phyloP scores from a whole-genome alignment of 805 yeast genomes.

The Ogataea ganodermae region DNA sequence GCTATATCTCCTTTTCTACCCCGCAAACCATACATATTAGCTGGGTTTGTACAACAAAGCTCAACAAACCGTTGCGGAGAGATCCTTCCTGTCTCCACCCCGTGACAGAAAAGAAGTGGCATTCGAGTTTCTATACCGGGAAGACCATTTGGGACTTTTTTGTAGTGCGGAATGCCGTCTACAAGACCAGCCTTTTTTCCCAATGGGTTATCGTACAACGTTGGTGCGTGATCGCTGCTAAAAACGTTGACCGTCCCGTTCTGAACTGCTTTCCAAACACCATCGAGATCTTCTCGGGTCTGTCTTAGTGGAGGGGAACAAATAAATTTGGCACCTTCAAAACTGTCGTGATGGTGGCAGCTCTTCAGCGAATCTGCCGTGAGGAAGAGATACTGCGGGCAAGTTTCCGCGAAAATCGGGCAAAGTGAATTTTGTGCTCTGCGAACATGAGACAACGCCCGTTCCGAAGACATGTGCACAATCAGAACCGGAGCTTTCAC shows the following conservation, averaged over 20 bases:
- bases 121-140: constrained; percentile 52
- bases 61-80: constrained; percentile 46
- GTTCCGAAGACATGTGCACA: constrained; percentile 50
- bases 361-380: constrained; percentile 40
- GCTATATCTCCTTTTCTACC: constrained; percentile 44
- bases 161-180: constrained; percentile 43
- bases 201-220: constrained; percentile 40
- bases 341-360: constrained; percentile 35
- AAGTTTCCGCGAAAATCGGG: constrained; percentile 52
- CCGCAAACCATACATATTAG: constrained; percentile 46
- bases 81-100: constrained; percentile 44
- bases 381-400: constrained; percentile 50
- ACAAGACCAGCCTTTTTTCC: constrained; percentile 47
- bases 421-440: constrained; percentile 42
- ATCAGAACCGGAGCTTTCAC: constrained; percentile 48
- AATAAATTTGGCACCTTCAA: constrained; percentile 50
- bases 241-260: constrained; percentile 51
- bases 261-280: constrained; percentile 46
- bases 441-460: constrained; percentile 43
- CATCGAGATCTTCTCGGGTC: constrained; percentile 40
- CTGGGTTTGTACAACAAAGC: constrained; percentile 46
- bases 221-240: constrained; percentile 50
- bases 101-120: constrained; percentile 45
- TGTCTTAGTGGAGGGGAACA: constrained; percentile 54
- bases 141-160: constrained; percentile 48